Evolutionary conservation across 2,329 filamentous ascomycete genomes (phyloP).

Genomic region (Neopestalotiopsis clavispora): DNA sequence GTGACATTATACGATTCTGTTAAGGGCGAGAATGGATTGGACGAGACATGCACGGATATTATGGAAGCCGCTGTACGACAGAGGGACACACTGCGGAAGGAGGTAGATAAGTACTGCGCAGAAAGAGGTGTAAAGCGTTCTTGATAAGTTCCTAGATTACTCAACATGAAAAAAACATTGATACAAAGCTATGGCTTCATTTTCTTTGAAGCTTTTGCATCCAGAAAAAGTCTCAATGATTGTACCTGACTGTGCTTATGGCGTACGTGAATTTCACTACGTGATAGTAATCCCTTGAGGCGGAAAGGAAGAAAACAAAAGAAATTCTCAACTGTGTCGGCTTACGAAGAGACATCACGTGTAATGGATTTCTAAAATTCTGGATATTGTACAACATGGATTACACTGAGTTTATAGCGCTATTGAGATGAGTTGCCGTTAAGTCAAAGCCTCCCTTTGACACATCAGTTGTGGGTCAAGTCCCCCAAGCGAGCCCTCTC

Average conservation of each 20-base stretch:
- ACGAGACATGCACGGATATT: slow-evolving; percentile 58
- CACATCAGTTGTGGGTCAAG: not conserved
- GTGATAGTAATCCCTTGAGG: too few relatives aligned
- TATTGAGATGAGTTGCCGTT: not conserved
- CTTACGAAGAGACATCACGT: too few relatives aligned
- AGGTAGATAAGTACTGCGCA: slow-evolving; percentile 76
- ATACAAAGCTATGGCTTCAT: too few relatives aligned
- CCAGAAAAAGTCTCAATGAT: too few relatives aligned
- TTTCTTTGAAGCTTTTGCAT: too few relatives aligned
- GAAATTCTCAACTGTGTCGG: too few relatives aligned
- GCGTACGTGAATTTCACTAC: too few relatives aligned
- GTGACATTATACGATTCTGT: slow-evolving; percentile 56
- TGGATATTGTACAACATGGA: not conserved
- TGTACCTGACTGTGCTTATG: too few relatives aligned
- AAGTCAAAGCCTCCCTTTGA: not conserved
- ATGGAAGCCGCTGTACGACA: slow-evolving; percentile 71
- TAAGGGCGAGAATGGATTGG: slow-evolving; percentile 47
- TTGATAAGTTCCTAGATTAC: not conserved
- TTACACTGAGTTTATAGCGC: not conserved
- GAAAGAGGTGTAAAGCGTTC: slow-evolving; percentile 50
- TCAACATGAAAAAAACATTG: not conserved
- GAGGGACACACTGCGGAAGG: slow-evolving; percentile 69
- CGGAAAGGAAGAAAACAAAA: too few relatives aligned
- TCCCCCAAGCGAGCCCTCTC: slow-evolving; percentile 29
- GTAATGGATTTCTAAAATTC: too few relatives aligned